Evolutionary conservation across 345 rosid genomes (phyloP).

Genomic region (Brassica rapa): DNA sequence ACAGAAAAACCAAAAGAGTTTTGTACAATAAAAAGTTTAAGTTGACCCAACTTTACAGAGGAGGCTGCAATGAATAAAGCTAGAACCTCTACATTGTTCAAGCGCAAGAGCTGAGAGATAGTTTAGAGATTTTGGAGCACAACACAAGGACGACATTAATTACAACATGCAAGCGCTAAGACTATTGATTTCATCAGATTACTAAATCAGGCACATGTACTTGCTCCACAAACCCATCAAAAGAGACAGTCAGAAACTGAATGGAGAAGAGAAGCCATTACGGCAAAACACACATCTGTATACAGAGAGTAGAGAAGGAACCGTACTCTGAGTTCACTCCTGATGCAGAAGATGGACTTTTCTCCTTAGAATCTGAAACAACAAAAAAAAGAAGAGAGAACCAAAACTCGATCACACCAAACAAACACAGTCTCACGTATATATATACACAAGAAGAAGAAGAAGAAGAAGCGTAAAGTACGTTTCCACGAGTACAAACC

Average conservation of each 20-base stretch:
- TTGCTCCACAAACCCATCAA: conserved; percentile 11
- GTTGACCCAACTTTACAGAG: neutral
- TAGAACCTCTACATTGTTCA: neutral
- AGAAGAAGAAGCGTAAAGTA: neutral
- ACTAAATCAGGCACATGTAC: conserved; percentile 2
- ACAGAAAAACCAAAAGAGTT: neutral
- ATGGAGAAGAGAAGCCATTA: conserved; percentile 5
- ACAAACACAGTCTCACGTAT: conserved; percentile 32
- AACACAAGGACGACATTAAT: conserved; percentile 19
- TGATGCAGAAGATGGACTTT: conserved; percentile 55
- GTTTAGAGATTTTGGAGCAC: neutral
- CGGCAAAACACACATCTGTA: conserved; percentile 1
- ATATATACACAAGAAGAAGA: neutral
- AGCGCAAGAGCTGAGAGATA: neutral
- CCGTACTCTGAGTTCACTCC: conserved; percentile 70
- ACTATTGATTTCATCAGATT: conserved; percentile 6
- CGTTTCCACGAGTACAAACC: conserved; percentile 18
- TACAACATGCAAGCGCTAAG: conserved; percentile 45
- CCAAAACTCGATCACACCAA: conserved; percentile 31
- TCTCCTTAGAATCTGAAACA: conserved; percentile 59
- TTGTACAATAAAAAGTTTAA: neutral
- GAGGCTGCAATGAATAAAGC: neutral
- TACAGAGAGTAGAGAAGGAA: conserved; percentile 14
- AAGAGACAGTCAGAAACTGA: conserved; percentile 18
- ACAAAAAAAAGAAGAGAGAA: neutral